Evolutionary conservation across 2,329 filamentous ascomycete genomes (phyloP), one percentile per base, ranked within the genome.

Genomic region (Apiospora hydei): DNA sequence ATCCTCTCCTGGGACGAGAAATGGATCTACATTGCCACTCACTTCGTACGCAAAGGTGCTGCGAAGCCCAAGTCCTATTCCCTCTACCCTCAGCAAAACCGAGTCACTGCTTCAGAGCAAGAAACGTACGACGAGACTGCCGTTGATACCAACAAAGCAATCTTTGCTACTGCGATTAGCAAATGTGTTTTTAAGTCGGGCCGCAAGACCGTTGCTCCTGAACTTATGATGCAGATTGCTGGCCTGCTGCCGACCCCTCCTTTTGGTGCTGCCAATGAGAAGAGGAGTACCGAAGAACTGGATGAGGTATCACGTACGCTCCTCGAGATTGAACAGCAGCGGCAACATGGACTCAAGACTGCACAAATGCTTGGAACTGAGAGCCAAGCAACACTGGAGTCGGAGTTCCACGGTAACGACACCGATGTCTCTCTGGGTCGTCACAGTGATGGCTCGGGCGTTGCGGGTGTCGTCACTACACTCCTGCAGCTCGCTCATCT

Each of bases 121-220:
- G 51, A 51, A 30, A 4, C 11, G 11, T 18, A n/a, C 10, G 57
- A 67, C 38, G 61, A 69, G 13, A 57, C 1, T 24, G 67, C 43
- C 10, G n/a, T 44, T 3, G 73, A 77, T n/a, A 69, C 74, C 8
- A 72, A 75, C 2, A 76, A 74, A 24, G 71, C 76, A n/a, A 75
- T 89, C 34, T 84, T 86, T 57, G 89, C 89, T 0, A 85, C 86
- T 3, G 85, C 85, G 0, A 75, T 90, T 67, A 87, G 85, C 76
- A 90, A 90, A 79, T 91, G 89, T 75, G 88, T 90, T 8, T 86
- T 88, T 74, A 91, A 90, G 79, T 86, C 87, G 74, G 88, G 88
- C 1, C 84, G 92, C 24, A 84, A 91, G 75, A 94, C 92, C 0
- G 86, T 94, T 8, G 85, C 89, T 16, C 91, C 92, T 0, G 90